These are phyloP conservation scores for Lepidium campestre DNA, from an alignment of 441 rosid species.

Conservation along the genomic window DNA sequence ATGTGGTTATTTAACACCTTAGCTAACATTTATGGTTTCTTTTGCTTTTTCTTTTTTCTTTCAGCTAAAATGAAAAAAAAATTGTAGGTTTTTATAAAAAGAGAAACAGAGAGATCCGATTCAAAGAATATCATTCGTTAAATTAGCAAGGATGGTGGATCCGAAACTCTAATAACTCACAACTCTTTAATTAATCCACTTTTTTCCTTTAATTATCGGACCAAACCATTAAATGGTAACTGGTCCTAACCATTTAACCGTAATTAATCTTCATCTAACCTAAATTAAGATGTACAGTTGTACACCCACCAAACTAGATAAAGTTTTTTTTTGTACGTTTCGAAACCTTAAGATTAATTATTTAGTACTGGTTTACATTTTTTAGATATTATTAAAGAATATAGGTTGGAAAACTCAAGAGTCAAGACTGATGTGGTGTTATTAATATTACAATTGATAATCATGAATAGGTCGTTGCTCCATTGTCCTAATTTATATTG, in stretches of 20 bases:
- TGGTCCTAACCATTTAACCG: slow-evolving; percentile 9
- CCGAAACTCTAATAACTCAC: slow-evolving; percentile 11
- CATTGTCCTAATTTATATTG: neutral
- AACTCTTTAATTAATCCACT: neutral
- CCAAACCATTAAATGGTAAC: slow-evolving; percentile 4
- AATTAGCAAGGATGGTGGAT: slow-evolving; percentile 13
- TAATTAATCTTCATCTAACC: slow-evolving; percentile 14
- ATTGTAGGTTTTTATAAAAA: neutral
- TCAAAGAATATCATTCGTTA: neutral
- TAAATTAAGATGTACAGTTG: too few relatives aligned
- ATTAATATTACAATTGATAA: too few relatives aligned
- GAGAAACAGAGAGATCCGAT: neutral
- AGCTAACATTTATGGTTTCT: neutral
- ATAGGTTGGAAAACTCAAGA: neutral
- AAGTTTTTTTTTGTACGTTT: too few relatives aligned
- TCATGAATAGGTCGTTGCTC: neutral
- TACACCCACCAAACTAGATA: too few relatives aligned
- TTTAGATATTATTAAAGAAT: neutral
- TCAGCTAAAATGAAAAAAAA: neutral
- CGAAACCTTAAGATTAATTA: too few relatives aligned
- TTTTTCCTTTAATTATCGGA: slow-evolving; percentile 13
- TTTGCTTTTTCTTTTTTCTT: neutral
- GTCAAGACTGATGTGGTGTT: neutral
- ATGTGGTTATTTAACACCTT: neutral
- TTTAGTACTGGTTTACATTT: too few relatives aligned